Conservation (phyloP, 2,329 filamentous ascomycete genomes). For the Calonectria pauciramosa region DNA sequence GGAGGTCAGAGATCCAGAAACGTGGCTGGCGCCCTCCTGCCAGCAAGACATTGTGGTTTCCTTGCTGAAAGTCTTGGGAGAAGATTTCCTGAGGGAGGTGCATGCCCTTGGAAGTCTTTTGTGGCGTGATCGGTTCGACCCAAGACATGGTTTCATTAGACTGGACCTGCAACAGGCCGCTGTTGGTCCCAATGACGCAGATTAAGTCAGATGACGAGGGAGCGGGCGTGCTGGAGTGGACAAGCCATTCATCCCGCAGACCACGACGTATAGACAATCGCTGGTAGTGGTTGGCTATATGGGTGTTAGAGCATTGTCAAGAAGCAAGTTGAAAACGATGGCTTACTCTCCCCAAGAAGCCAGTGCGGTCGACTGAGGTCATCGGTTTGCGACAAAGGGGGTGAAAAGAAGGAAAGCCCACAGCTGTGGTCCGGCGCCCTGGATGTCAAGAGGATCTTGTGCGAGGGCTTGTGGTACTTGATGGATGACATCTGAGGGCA, state of each 20-base stretch:
- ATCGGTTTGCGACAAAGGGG: slow-evolving; percentile 45
- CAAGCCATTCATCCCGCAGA: slow-evolving; percentile 47
- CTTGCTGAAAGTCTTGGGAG: slow-evolving; percentile 61
- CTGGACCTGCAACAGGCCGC: slow-evolving; percentile 59
- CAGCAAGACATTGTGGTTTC: slow-evolving; percentile 60
- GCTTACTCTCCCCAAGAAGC: slow-evolving; percentile 55
- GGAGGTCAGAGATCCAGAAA: slow-evolving; percentile 62
- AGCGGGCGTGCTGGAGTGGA: slow-evolving; percentile 59
- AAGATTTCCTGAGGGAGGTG: slow-evolving; percentile 57
- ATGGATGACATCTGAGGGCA: slow-evolving; percentile 61
- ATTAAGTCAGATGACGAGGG: slow-evolving; percentile 55
- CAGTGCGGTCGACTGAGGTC: slow-evolving; percentile 51
- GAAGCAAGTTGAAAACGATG: background rate
- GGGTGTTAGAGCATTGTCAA: background rate
- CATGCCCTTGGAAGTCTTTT: slow-evolving; percentile 31
- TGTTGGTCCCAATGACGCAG: slow-evolving; percentile 63
- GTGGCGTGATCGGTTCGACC: slow-evolving; percentile 53
- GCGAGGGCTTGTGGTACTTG: slow-evolving; percentile 59
- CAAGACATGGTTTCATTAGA: slow-evolving; percentile 50
- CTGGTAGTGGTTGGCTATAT: slow-evolving; percentile 50
- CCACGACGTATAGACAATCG: slow-evolving; percentile 47
- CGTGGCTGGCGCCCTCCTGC: slow-evolving; percentile 65
- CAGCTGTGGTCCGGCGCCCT: slow-evolving; percentile 48
- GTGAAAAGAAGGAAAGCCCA: slow-evolving; percentile 56
- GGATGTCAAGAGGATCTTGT: slow-evolving; percentile 59